These are phyloP conservation scores for Ensete glaucum DNA, from an alignment of 176 grass and related monocot genomes.

Conservation along the genomic window DNA sequence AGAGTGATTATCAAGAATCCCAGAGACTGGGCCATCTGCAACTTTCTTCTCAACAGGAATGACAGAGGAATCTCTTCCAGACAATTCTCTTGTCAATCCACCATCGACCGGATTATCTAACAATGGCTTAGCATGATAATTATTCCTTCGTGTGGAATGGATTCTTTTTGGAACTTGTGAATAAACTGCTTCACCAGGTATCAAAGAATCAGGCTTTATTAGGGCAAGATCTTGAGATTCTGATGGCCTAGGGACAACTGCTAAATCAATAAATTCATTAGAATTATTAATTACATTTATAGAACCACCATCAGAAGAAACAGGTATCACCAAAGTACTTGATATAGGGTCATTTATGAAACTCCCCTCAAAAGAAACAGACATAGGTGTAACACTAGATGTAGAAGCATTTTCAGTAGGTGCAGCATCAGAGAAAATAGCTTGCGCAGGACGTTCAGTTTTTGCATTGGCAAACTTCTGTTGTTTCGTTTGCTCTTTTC, in stretches of 20 bases:
- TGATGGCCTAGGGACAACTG: conserved; percentile 15
- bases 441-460: conserved; percentile 29
- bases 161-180: conserved; percentile 24
- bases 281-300: conserved; percentile 11
- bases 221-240: conserved; percentile 30
- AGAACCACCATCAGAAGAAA: conserved; percentile 20
- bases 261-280: conserved; percentile 15
- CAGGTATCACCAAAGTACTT: background rate
- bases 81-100: conserved; percentile 20
- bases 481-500: conserved; percentile 36
- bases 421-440: conserved; percentile 17
- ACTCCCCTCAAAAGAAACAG: conserved; percentile 13
- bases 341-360: conserved; percentile 8
- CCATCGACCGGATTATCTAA: conserved; percentile 22
- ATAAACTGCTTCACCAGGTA: conserved; percentile 20
- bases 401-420: conserved; percentile 10
- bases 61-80: conserved; percentile 20
- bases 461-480: conserved; percentile 23
- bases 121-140: conserved; percentile 30
- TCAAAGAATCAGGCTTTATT: conserved; percentile 22
- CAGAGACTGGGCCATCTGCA: conserved; percentile 18
- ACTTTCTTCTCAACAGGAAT: conserved; percentile 22
- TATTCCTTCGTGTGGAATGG: conserved; percentile 27
- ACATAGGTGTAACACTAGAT: background rate
- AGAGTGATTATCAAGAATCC: conserved; percentile 3